A percentile compares a stretch with the other conserved stretches of the same genome.
Evolutionary conservation across 129 eudicot species (phyloP).

Genomic region (Helianthus annuus): DNA sequence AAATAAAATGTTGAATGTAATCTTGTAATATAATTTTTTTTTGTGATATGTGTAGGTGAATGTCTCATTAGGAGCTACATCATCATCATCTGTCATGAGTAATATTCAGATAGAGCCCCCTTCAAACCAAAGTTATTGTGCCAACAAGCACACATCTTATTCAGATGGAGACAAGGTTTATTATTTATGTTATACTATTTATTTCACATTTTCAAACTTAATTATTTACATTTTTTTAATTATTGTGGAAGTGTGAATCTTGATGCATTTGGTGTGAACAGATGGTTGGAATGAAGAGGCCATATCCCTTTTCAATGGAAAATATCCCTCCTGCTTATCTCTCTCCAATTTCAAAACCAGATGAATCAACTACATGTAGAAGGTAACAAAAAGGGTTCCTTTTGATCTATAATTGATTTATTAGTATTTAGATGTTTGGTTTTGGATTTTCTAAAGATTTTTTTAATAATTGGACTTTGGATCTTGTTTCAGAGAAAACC

Average conservation of each 20-base stretch:
- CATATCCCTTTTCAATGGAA: conserved; percentile 65
- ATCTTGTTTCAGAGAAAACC: conserved; percentile 48
- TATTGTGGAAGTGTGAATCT: background rate
- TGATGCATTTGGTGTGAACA: conserved; percentile 23
- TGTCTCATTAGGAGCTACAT: conserved; percentile 50
- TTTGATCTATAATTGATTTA: background rate
- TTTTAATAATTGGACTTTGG: background rate
- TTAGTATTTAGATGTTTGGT: background rate
- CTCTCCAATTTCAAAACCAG: conserved; percentile 37
- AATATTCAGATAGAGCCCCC: conserved; percentile 77
- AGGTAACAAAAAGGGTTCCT: conserved; percentile 37
- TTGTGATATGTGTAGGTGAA: conserved; percentile 48
- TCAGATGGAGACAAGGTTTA: conserved; percentile 65
- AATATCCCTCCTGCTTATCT: conserved; percentile 33
- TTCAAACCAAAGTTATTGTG: conserved; percentile 71
- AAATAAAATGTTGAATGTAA: background rate
- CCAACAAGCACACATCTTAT: conserved; percentile 45
- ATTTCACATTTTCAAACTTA: conserved; percentile 1
- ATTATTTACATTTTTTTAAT: background rate
- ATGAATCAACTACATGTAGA: conserved; percentile 47
- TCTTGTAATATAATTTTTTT: background rate
- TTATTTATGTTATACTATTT: background rate
- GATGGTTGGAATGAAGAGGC: conserved; percentile 72
- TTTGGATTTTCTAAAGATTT: background rate
- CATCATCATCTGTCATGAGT: conserved; percentile 39